phyloP scores from a whole-genome alignment of 345 rosid genomes.

The Euphorbia tirucalli region DNA sequence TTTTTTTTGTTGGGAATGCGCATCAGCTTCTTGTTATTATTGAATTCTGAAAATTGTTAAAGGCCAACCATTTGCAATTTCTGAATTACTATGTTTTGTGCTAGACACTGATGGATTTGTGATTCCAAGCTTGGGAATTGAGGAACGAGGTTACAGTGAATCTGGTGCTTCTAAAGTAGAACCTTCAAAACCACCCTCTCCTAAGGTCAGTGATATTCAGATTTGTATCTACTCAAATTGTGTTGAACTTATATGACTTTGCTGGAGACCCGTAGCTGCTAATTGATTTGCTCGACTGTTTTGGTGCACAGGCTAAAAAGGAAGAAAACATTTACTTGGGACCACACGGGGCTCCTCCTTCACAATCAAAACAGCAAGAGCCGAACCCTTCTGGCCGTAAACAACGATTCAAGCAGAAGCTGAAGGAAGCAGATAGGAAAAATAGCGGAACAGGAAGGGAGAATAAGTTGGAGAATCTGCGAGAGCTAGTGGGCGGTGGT shows the following conservation, averaged over 20 bases:
- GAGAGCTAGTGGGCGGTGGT: constrained; percentile 66
- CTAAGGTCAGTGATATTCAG: constrained; percentile 42
- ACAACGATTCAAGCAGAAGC: constrained; percentile 80
- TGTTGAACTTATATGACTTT: not conserved
- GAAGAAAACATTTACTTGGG: constrained; percentile 88
- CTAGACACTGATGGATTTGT: constrained; percentile 92
- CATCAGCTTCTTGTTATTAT: not conserved
- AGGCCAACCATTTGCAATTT: not conserved
- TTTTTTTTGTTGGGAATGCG: not conserved
- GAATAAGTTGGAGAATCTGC: constrained; percentile 74
- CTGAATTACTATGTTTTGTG: constrained; percentile 12
- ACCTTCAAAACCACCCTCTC: constrained; percentile 51
- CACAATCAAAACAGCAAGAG: constrained; percentile 62
- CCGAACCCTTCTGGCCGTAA: constrained; percentile 55
- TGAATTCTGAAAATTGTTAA: not conserved
- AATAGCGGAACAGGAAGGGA: constrained; percentile 65
- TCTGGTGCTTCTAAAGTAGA: constrained; percentile 41
- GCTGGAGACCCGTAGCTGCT: not conserved
- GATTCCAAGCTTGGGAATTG: constrained; percentile 89
- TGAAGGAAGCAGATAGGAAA: constrained; percentile 79
- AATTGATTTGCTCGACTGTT: not conserved
- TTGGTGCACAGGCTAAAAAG: constrained; percentile 36
- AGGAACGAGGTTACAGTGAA: constrained; percentile 30
- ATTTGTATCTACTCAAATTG: not conserved
- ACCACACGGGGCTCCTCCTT: constrained; percentile 91